Evolutionary conservation across 176 grass and related monocot genomes (phyloP), one percentile per base, ranked within the genome.

Genomic region (Canna indica): DNA sequence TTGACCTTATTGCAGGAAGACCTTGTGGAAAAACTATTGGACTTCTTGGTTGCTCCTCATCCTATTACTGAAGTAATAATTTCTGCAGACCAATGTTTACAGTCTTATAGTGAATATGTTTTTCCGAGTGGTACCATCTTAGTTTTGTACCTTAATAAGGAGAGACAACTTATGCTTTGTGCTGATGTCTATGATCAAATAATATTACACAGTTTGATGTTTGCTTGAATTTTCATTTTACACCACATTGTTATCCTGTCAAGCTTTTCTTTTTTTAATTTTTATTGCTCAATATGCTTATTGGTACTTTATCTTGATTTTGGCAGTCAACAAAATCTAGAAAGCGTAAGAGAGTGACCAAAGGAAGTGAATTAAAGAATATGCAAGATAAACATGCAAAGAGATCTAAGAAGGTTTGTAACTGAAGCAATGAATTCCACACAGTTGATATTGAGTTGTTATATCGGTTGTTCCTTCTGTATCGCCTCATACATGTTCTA

Each of bases 21-120:
- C 69, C 77, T 99, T 22, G 81, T 99, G 53, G 74, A 36, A 64
- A 99, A 87, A 66, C 72, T 99, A 17, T 81, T 99, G 86, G 95
- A 99, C 52, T 99, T 99, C 67, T 90, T 99, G 70, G 86, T 87
- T 66, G 95, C 86, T 30, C 95, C 95, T 75, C 87, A 84, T 75
- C 71, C 36, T 44, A 28, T 47, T n/a, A 58, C 72, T 84, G 86
- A 85, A 78, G 85, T 66, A 38, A 60, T 65, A 27, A 62, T 73
- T 71, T 83, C 84, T 62, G 84, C 87, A 73, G 76, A 81, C 5
- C 59, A 77, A 85, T 80, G 82, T 81, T 68, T 81, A 63, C 78
- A 73, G 42, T 66, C 17, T 75, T 73, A 9, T 11, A 22, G 38
- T 24, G 24, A 42, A 45, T 39, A 46, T n/a, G n/a, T n/a, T 66